These are phyloP conservation scores for Oryza punctata DNA, from an alignment of 176 grass and related monocot genomes.

Conservation along the genomic window DNA sequence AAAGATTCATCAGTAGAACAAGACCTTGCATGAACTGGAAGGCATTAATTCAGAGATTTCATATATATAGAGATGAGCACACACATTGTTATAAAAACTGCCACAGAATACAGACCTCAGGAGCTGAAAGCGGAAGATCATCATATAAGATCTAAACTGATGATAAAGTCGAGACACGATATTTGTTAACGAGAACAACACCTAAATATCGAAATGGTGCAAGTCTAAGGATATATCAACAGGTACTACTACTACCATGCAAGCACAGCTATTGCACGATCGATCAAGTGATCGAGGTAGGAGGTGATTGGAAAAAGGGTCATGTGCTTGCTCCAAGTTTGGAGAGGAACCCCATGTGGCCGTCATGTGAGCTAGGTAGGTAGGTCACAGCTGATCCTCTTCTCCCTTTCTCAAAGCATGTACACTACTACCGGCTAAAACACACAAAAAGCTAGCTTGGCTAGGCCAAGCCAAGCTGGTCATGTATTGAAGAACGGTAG, in stretches of 20 bases:
- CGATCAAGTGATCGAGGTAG: neutral
- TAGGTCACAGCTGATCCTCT: neutral
- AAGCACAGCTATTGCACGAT: neutral
- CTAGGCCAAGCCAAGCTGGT: neutral
- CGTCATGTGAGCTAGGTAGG: slow-evolving; percentile 39
- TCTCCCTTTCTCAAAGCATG: neutral
- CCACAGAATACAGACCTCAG: too few species aligned
- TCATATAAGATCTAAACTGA: too few species aligned
- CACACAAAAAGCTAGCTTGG: neutral
- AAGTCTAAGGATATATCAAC: neutral
- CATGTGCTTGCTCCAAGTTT: slow-evolving; percentile 35
- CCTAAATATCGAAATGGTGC: neutral
- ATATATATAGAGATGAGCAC: neutral
- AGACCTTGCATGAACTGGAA: too few species aligned
- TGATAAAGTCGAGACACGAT: too few species aligned
- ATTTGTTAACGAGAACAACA: too few species aligned
- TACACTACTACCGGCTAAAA: neutral
- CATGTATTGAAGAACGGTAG: neutral
- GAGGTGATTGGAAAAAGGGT: neutral
- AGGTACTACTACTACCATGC: neutral
- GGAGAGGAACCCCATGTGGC: slow-evolving; percentile 50
- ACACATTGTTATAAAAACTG: too few species aligned
- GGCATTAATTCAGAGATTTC: too few species aligned
- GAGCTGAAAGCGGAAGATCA: too few species aligned
- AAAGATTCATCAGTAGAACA: neutral